Evolutionary conservation across 352 stramenopile species (phyloP), one percentile per base, ranked within the genome.

Genomic region (Phytophthora megakarya): DNA sequence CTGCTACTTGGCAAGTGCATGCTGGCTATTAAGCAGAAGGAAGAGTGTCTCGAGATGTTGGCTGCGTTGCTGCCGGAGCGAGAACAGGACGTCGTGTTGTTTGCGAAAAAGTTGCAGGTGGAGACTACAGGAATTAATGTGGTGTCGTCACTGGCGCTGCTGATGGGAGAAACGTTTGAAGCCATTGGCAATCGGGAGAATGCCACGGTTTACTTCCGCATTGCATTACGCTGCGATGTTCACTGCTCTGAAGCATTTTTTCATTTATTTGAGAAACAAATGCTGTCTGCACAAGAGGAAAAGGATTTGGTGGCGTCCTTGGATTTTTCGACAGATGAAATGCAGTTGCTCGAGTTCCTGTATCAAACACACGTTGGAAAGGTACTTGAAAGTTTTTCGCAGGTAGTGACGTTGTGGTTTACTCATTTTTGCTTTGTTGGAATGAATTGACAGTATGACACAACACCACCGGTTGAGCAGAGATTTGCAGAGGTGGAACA

Each of bases 91-190:
- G 76, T 94, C 5, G 47, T 92, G 19, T 54, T 71, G 21, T 67
- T 95, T 9, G 73, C 82, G 1, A 75, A 72, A 55, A 75, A 75
- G 18, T 28, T 70, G 30, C 80, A 78, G 30, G 72, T 76, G 28
- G 57, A 59, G 13, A 38, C 72, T 25, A 35, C 32, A 3, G 52
- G 77, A 0, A 75, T 96, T 49, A 93, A 94, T 54, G 65, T 96
- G 15, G 84, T 96, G 21, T 71, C 87, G 21, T 92, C 87, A 21
- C 59, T 96, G 15, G 86, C 83, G 30, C 70, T 94, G 47, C 72
- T 97, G 9, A 85, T 94, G 70, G 89, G 86, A 16, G 82, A 95
- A 58, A 88, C 89, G 5, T 95, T 86, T 50, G 88, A 96, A 59
- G 80, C 82, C 1, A 64, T 95, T 19, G 89, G 90, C 3, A 95